These are phyloP conservation scores for Salvia miltiorrhiza DNA, from an alignment of 257 asterid genomes.

Conservation along the genomic window DNA sequence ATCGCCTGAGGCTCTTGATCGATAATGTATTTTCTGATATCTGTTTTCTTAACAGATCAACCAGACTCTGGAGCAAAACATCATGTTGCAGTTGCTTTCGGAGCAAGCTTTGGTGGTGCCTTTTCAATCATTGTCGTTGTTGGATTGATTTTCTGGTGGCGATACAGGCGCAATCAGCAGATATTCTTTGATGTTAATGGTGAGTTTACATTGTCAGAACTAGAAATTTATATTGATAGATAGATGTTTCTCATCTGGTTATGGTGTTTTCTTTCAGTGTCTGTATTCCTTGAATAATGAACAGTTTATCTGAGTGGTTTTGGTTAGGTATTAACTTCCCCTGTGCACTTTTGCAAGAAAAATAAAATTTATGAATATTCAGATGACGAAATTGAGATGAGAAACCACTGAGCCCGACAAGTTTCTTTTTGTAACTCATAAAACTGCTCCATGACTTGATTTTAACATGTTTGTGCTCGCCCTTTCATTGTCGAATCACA, in stretches of 20 bases:
- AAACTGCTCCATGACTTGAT: too few relatives aligned
- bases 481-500: too few relatives aligned
- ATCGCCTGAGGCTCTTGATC: neutral
- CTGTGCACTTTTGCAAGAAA: neutral
- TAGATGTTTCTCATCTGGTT: neutral
- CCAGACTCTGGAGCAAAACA: slow-evolving; percentile 48
- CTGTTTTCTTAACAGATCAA: slow-evolving; percentile 41
- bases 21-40: neutral
- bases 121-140: slow-evolving; percentile 35
- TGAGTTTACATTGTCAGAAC: slow-evolving; percentile 23
- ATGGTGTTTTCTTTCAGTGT: neutral
- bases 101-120: slow-evolving; percentile 66
- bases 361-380: too few relatives aligned
- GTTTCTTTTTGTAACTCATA: too few relatives aligned
- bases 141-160: slow-evolving; percentile 76
- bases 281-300: too few relatives aligned
- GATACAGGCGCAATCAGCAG: slow-evolving; percentile 79
- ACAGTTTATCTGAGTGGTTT: too few relatives aligned
- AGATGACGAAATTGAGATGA: too few relatives aligned
- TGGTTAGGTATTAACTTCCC: neutral
- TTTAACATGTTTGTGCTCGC: too few relatives aligned
- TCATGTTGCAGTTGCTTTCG: slow-evolving; percentile 63
- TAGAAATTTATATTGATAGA: neutral
- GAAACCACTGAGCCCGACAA: too few relatives aligned
- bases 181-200: slow-evolving; percentile 93